Base-by-base conservation (phyloP, 768 basidiomycete genomes). In the Mycena belliarum region DNA sequence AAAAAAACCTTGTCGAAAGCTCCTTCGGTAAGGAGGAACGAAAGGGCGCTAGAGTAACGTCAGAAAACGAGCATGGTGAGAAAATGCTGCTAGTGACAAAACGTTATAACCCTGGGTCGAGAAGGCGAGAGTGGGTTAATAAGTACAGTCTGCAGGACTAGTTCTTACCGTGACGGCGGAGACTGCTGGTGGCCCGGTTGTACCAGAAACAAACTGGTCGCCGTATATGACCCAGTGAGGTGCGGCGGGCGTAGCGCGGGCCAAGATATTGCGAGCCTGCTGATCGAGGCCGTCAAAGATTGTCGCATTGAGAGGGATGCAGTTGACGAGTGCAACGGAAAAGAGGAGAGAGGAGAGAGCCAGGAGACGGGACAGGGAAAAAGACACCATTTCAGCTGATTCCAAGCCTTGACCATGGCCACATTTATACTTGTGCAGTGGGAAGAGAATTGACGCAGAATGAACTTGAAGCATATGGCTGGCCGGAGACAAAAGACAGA, bases 11-110 rank as follows among this genome's bases (percentile, higher is more conserved):
- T 83, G 64, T 87, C 85, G 64, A 72, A 83, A 21, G 85, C 76
- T 24, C 85, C 85, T 61, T 74, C 77, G 10, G 74, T 59, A 10
- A 86, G 75, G 48, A 85, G 75, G 75, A 86, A 87, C 7, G 84
- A 81, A 28, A 79, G 75, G 23, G 73, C 72, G 68, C 76, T 79
- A 54, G 6, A 42, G 20, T 45, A 15, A 23, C 26, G 48, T n/a
- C 25, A 49, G 56, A 46, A 29, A 43, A 28, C 25, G 47, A 46
- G n/a, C 38, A 18, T 28, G 59, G 7, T 44, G 25, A 18, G 26
- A 55, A 26, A 55, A 50, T 43, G 40, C 18, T 47, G 29, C 33
- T 56, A 44, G 45, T 12, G 67, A 81, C 83, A 82, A 85, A 44
- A 85, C 80, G 61, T 85, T 85, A 68, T 73, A 85, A 43, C 85